These are phyloP conservation scores for Aspergillus chevalieri DNA, from an alignment of 2,329 filamentous ascomycete genomes.

Conservation along the genomic window DNA sequence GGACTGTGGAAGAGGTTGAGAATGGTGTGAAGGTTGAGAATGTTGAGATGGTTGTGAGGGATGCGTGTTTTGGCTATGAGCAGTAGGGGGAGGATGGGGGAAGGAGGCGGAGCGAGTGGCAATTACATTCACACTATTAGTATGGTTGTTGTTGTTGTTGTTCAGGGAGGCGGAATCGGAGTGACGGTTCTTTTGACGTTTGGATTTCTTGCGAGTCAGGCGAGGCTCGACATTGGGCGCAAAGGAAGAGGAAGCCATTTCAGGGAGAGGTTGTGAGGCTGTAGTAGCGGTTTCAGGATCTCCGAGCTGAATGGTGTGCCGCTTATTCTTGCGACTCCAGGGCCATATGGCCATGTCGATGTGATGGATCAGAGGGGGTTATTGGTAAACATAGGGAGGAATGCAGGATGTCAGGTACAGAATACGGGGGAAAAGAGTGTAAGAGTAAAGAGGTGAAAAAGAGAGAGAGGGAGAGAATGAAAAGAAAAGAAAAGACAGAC, in stretches of 20 bases:
- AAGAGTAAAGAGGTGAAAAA: neutral
- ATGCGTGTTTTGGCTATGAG: slow-evolving; percentile 11
- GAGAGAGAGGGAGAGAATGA: neutral
- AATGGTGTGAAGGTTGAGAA: slow-evolving; percentile 1
- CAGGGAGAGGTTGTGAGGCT: slow-evolving; percentile 19
- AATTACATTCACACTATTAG: slow-evolving; percentile 1
- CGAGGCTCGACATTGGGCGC: slow-evolving; percentile 17
- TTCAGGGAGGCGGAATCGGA: slow-evolving; percentile 10
- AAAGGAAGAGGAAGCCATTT: neutral
- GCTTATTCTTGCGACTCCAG: slow-evolving; percentile 68
- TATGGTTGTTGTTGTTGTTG: neutral
- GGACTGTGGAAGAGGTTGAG: neutral
- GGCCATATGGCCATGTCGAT: slow-evolving; percentile 71
- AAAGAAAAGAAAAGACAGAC: neutral
- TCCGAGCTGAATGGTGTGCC: slow-evolving; percentile 54
- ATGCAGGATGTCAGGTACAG: neutral
- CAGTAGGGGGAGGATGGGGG: slow-evolving; percentile 15
- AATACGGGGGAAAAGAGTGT: neutral
- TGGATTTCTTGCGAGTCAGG: slow-evolving; percentile 27
- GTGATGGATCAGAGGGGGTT: neutral
- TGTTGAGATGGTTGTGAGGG: neutral
- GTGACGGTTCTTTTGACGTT: slow-evolving; percentile 27
- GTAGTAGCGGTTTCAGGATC: slow-evolving; percentile 41
- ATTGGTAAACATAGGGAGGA: neutral
- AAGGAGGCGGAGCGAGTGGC: slow-evolving; percentile 9